Evolutionary conservation across 176 grass and related monocot species (phyloP), one percentile per base, ranked within the genome.

Genomic region (Cocos nucifera): DNA sequence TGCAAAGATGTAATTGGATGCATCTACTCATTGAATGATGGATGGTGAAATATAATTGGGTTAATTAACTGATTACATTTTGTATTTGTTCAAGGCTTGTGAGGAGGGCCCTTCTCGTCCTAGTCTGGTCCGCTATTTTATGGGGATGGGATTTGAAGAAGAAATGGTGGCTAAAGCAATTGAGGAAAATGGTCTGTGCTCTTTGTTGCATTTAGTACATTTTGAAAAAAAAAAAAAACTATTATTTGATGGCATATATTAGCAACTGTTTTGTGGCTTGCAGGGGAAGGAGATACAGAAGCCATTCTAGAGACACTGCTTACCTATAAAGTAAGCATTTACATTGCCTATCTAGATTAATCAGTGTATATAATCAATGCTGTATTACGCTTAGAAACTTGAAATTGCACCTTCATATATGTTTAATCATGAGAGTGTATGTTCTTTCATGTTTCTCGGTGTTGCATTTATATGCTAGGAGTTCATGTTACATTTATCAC

Each of bases 241-340:
- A 70, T 72, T 81, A 7, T 56, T 49, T 24, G 4, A 44, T 17
- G n/a, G 17, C 52, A 21, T 57, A 27, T 58, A 49, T 67, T 10
- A 56, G 29, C 51, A 49, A 32, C 26, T 50, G 4, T 15, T 21
- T 4, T 60, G 28, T 66, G 51, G 28, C 30, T 51, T 75, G 58
- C 70, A 95, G 86, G 83, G 22, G 69, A 90, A 44, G 49, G 48
- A 56, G 75, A 89, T 72, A 53, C 80, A 14, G 87, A 90, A 25
- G 71, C 86, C 54, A 75, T 95, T 53, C 16, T 95, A 8, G 75
- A 95, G 35, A 72, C 80, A 61, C 74, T 95, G 22, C 83, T 95
- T 21, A 95, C 83, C 20, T 82, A 90, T 63, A 19, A 74, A 71
- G 91, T 90, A 51, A 71, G 23, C 72, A 54, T 29, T 54, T 59